Evolutionary conservation across 139 green algal species (phyloP).

Genomic region (Closterium sp.): DNA sequence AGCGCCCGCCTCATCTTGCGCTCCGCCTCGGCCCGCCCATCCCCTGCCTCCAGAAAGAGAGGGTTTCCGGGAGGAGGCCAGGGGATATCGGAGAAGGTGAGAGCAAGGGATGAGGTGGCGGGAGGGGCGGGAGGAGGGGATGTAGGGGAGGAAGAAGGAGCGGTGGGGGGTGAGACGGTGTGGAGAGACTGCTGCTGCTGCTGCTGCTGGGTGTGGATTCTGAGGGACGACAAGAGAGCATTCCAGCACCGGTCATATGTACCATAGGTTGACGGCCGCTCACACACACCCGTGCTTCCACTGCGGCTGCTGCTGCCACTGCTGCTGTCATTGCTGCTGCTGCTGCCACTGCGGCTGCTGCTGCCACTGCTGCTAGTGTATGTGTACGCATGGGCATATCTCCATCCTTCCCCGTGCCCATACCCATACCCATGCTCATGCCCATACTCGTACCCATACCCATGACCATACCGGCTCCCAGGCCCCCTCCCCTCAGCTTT

Average conservation of each 20-base stretch:
- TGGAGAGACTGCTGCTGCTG: not conserved
- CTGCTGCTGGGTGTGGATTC: not conserved
- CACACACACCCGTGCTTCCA: not conserved
- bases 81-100: conserved; percentile 19
- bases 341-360: not conserved
- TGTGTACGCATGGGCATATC: no score
- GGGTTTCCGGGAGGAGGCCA: conserved; percentile 35
- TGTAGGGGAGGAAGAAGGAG: not conserved
- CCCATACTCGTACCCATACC: not conserved
- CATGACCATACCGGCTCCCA: not conserved
- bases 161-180: not conserved
- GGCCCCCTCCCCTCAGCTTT: not conserved
- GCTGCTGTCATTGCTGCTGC: not conserved
- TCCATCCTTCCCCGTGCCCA: no score
- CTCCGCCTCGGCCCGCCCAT: conserved; percentile 1
- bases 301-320: not conserved
- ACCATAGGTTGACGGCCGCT: not conserved
- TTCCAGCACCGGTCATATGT: not conserved
- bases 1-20: conserved; percentile 26
- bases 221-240: not conserved
- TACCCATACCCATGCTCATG: not conserved
- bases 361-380: not conserved
- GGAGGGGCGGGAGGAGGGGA: not conserved
- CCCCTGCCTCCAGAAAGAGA: conserved; percentile 27
- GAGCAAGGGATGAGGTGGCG: not conserved